A percentile compares a stretch with the other conserved stretches of the same genome.
Conservation (phyloP, 2,329 filamentous ascomycete genomes). For the Trichoderma asperellum region DNA sequence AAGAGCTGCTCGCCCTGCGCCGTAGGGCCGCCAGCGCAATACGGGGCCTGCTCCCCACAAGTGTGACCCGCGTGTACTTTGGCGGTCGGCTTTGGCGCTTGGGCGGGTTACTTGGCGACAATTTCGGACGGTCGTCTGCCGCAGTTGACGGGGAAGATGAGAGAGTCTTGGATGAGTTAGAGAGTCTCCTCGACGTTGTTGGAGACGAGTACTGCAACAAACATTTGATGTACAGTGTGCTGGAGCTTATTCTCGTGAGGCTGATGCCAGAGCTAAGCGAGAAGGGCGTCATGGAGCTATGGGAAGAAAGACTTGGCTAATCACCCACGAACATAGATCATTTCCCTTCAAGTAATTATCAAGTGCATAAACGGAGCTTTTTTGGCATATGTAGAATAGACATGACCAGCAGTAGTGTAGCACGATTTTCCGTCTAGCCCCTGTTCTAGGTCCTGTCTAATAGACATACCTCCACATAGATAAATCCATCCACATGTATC, state of each 20-base stretch:
- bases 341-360: background rate
- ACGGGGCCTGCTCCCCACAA: constrained; percentile 52
- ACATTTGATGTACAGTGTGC: constrained; percentile 79
- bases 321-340: background rate
- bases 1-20: constrained; percentile 64
- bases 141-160: constrained; percentile 34
- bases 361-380: constrained; percentile 2
- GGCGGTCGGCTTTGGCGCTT: constrained; percentile 44
- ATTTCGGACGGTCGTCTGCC: constrained; percentile 15
- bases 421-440: background rate
- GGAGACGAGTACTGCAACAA: constrained; percentile 89
- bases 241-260: constrained; percentile 81
- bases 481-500: constrained; percentile 11
- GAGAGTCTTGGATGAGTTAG: constrained; percentile 59
- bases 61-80: constrained; percentile 57
- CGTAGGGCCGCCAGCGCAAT: constrained; percentile 67
- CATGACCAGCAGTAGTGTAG: constrained; percentile 6
- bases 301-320: constrained; percentile 67
- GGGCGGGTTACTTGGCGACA: constrained; percentile 29
- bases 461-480: constrained; percentile 12
- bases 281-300: constrained; percentile 70
- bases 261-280: constrained; percentile 83
- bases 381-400: background rate
- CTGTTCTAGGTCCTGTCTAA: constrained; percentile 4
- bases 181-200: constrained; percentile 72